Evolutionary conservation across 2,329 filamentous ascomycete species (phyloP), one percentile per base, ranked within the genome.

Genomic region (Macroventuria anomochaeta): DNA sequence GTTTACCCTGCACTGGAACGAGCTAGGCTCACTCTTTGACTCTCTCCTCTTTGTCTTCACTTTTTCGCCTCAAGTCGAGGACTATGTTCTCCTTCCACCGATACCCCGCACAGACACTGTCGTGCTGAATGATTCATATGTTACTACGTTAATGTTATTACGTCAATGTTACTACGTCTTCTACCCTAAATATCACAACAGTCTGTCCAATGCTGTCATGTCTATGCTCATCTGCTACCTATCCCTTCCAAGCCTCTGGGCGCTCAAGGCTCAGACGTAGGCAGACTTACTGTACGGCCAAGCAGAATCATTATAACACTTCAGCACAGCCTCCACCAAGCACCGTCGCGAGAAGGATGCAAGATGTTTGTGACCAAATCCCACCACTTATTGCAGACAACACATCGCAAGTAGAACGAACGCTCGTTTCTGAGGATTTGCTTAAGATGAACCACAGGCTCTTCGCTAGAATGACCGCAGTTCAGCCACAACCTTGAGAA

Each of bases 281-380:
- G 51, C 51, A 54, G 51, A 54, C 21, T 48, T 10, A 3, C 5
- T 12, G 17, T 20, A 8, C 5, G 13, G 25, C 8, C 17, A 12
- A 7, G n/a, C 38, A 28, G 17, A 5, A 2, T 36, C 23, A 26
- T 18, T 6, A 2, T 7, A 31, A n/a, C n/a, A 29, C 3, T 21
- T 5, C 6, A 26, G 51, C 51, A 54, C 20, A 54, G 51, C 51
- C 51, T 39, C 51, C 51, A 48, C 50, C 44, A 48, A 44, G 28
- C 13, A 23, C 17, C 5, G 29, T 33, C 32, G 43, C 32, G 23
- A 33, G 37, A 21, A 3, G 6, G 12, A 40, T 32, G 15, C 15
- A 6, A 21, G 20, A 13, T 31, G 36, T n/a, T n/a, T 15, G 33
- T 28, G 49, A 33, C n/a, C 21, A 8, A 13, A 17, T 2, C n/a